Percentiles rank a stretch among this genome's conserved stretches.
These are phyloP conservation scores for Diaporthe helianthi DNA, from an alignment of 2,329 filamentous ascomycete genomes.

Conservation along the genomic window DNA sequence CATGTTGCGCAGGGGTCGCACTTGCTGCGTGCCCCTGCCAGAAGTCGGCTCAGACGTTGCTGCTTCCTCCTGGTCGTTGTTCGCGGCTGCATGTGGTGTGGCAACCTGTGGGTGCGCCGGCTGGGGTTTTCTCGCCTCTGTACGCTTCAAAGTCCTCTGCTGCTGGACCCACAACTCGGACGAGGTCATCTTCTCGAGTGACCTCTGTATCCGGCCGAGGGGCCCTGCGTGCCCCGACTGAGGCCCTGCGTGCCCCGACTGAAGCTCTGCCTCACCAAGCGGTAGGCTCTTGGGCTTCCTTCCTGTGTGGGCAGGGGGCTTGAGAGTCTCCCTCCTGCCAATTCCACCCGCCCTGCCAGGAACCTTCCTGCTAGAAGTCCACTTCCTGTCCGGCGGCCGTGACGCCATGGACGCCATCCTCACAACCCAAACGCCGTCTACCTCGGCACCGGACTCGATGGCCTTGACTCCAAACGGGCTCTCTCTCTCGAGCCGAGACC, in stretches of 20 bases:
- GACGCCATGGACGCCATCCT: conserved; percentile 51
- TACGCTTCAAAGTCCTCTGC: not conserved
- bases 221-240: conserved; percentile 9
- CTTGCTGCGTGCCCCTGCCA: not conserved
- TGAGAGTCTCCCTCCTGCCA: conserved; percentile 28
- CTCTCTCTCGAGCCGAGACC: conserved; percentile 51
- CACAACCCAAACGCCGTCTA: conserved; percentile 85
- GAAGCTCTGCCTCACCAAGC: conserved; percentile 6
- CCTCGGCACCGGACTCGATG: conserved; percentile 80
- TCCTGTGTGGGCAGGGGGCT: conserved; percentile 22
- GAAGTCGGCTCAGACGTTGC: not conserved
- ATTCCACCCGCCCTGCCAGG: conserved; percentile 24
- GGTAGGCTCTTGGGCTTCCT: conserved; percentile 25
- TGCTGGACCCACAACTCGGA: conserved; percentile 18
- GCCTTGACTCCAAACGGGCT: conserved; percentile 88
- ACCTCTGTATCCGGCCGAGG: conserved; percentile 30
- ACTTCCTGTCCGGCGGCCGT: conserved; percentile 31
- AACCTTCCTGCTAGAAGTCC: conserved; percentile 21
- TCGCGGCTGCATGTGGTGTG: not conserved
- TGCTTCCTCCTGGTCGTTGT: not conserved
- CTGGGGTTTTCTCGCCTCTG: conserved; percentile 30
- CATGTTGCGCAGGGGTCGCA: not conserved
- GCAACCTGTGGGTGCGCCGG: conserved; percentile 26
- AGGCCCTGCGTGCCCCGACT: not conserved
- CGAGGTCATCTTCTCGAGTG: conserved; percentile 30